A percentile compares a stretch with the other conserved stretches of the same genome.
Conservation (phyloP, 2,329 filamentous ascomycete species). For the Aspergillus thermomutatus region DNA sequence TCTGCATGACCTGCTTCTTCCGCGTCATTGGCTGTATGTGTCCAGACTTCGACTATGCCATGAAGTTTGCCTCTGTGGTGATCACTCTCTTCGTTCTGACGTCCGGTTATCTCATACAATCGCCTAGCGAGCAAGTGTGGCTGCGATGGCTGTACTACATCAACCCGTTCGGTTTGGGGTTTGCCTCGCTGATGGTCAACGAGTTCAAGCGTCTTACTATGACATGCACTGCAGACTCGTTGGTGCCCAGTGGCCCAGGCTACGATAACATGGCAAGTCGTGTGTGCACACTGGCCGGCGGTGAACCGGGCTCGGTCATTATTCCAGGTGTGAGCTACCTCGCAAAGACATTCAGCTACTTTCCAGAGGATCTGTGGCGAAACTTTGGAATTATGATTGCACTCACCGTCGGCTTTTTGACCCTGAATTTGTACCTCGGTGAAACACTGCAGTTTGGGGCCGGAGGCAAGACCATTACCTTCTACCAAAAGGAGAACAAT, state of each 20-base stretch:
- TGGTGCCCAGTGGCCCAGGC: conserved; percentile 67
- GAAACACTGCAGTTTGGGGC: conserved; percentile 39
- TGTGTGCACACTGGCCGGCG: conserved; percentile 76
- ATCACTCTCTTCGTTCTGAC: conserved; percentile 81
- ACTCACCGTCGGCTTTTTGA: conserved; percentile 33
- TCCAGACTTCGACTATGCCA: conserved; percentile 79
- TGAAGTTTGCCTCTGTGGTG: conserved; percentile 74
- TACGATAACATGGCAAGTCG: conserved; percentile 72
- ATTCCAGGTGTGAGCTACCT: conserved; percentile 70
- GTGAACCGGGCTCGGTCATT: conserved; percentile 58
- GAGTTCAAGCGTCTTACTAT: conserved; percentile 71
- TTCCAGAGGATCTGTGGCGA: conserved; percentile 67
- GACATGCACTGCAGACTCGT: conserved; percentile 63
- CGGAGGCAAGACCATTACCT: conserved; percentile 41
- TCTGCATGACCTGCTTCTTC: conserved; percentile 75
- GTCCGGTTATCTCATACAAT: conserved; percentile 80
- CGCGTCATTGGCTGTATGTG: conserved; percentile 70
- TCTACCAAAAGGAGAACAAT: conserved; percentile 38
- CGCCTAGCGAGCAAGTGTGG: conserved; percentile 70
- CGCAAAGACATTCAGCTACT: conserved; percentile 64
- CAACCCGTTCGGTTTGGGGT: conserved; percentile 70
- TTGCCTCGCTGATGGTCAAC: conserved; percentile 79
- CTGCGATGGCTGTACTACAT: conserved; percentile 77
- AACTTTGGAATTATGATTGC: conserved; percentile 41
- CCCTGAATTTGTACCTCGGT: conserved; percentile 38